Evolutionary conservation across 805 yeast genomes (phyloP).

Genomic region (Monosporozyma siamensis): DNA sequence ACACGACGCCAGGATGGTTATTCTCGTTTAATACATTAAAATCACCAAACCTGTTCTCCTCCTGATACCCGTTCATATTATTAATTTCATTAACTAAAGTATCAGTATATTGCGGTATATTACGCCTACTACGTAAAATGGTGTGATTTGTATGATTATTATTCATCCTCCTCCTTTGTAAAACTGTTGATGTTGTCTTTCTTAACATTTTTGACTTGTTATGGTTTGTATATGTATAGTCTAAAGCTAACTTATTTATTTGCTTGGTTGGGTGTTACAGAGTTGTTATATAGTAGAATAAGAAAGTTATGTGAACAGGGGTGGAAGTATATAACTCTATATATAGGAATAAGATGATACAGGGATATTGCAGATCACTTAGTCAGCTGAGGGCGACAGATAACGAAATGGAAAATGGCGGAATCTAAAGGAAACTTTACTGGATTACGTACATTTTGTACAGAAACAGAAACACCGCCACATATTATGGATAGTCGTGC

Average conservation of each 20-base stretch:
- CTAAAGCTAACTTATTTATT: neutral
- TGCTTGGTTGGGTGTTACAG: no score
- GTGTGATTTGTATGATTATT: conserved; percentile 1
- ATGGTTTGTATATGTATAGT: neutral
- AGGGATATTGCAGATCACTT: no score
- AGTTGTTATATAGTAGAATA: no score
- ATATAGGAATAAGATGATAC: no score
- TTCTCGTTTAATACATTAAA: conserved; percentile 8
- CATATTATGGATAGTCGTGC: no score
- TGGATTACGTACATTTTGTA: no score
- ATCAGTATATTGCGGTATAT: conserved; percentile 6
- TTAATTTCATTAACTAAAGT: neutral
- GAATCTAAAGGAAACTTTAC: no score
- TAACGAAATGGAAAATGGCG: no score
- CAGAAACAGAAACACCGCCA: no score
- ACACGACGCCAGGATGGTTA: conserved; percentile 12
- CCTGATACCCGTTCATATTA: neutral
- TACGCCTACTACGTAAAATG: conserved; percentile 8
- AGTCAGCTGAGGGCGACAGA: no score
- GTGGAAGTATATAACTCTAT: no score
- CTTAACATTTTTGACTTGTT: conserved; percentile 7
- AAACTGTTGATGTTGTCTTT: conserved; percentile 3
- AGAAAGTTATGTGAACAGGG: no score
- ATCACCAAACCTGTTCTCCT: conserved; percentile 7
- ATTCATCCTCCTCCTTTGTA: neutral